These are phyloP conservation scores for Berberis thunbergii DNA, from an alignment of 164 flowering plant genomes.

Conservation along the genomic window DNA sequence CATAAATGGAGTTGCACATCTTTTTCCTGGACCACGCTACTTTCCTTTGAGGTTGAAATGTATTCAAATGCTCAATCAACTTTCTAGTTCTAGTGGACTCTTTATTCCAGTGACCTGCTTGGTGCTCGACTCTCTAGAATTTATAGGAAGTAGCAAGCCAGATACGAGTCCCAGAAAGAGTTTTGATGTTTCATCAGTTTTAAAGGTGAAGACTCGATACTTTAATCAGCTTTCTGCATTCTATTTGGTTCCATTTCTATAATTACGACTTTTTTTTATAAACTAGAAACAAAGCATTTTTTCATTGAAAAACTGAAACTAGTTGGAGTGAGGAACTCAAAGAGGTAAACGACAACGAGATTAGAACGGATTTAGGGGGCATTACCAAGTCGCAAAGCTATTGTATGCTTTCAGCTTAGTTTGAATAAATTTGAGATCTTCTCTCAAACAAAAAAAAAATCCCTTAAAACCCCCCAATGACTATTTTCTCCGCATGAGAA, in stretches of 20 bases:
- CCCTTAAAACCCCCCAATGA: too few relatives aligned
- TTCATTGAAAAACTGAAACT: too few relatives aligned
- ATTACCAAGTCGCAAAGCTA: too few relatives aligned
- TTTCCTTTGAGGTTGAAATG: constrained; percentile 75
- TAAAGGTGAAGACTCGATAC: constrained; percentile 48
- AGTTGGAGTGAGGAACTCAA: too few relatives aligned
- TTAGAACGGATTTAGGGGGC: too few relatives aligned
- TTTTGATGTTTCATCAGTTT: constrained; percentile 27
- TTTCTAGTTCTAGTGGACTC: constrained; percentile 59
- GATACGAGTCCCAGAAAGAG: constrained; percentile 30
- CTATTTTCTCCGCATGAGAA: too few relatives aligned
- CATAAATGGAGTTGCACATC: constrained; percentile 59
- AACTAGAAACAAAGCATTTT: not conserved
- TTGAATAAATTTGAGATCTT: too few relatives aligned
- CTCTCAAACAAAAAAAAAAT: too few relatives aligned
- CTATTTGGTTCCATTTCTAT: not conserved
- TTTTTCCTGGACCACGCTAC: constrained; percentile 77
- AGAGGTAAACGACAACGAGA: too few relatives aligned
- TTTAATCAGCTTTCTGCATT: not conserved
- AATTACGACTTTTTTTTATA: not conserved
- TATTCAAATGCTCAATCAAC: constrained; percentile 75
- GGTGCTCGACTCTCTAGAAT: constrained; percentile 57
- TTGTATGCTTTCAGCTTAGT: too few relatives aligned
- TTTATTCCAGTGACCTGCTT: constrained; percentile 79
- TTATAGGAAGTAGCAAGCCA: constrained; percentile 36